Evolutionary conservation across 306 rosid genomes (phyloP).

Genomic region (Quillaja saponaria): DNA sequence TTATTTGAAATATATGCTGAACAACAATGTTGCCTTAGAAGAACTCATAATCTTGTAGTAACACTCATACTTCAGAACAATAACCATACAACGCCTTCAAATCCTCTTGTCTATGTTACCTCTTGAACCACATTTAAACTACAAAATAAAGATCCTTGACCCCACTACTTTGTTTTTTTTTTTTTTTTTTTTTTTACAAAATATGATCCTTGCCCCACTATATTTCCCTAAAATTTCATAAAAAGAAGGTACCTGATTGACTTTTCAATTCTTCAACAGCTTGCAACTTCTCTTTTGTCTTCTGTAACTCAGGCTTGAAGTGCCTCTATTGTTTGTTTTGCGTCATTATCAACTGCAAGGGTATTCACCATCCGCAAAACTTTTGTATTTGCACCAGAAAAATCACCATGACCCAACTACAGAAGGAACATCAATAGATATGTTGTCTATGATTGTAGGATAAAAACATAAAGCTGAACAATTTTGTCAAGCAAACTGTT

Average conservation of each 20-base stretch:
- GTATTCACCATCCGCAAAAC: constrained; percentile 96
- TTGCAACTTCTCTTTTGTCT: constrained; percentile 85
- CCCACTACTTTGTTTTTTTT: no score
- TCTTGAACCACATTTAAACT: no score
- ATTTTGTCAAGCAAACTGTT: constrained; percentile 16
- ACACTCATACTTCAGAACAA: no score
- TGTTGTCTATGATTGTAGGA: constrained; percentile 15
- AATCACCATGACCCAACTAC: constrained; percentile 89
- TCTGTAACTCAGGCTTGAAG: constrained; percentile 78
- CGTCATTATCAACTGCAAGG: constrained; percentile 80
- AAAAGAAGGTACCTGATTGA: constrained; percentile 81
- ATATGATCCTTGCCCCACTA: no score
- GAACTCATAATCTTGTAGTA: no score
- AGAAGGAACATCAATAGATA: constrained; percentile 29
- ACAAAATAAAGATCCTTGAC: no score
- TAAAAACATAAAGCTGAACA: constrained; percentile 29
- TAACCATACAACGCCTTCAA: no score
- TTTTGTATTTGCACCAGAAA: constrained; percentile 84
- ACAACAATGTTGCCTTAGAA: no score
- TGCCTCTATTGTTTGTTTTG: constrained; percentile 95
- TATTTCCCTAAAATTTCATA: no score
- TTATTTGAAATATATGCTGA: no score
- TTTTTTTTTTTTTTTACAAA: no score
- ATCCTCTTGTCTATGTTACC: no score
- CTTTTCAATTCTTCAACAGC: constrained; percentile 91